A percentile compares a stretch with the other conserved stretches of the same genome.
These are phyloP conservation scores for Penicillium sp. DNA, from an alignment of 2,329 filamentous ascomycete species.

Conservation along the genomic window DNA sequence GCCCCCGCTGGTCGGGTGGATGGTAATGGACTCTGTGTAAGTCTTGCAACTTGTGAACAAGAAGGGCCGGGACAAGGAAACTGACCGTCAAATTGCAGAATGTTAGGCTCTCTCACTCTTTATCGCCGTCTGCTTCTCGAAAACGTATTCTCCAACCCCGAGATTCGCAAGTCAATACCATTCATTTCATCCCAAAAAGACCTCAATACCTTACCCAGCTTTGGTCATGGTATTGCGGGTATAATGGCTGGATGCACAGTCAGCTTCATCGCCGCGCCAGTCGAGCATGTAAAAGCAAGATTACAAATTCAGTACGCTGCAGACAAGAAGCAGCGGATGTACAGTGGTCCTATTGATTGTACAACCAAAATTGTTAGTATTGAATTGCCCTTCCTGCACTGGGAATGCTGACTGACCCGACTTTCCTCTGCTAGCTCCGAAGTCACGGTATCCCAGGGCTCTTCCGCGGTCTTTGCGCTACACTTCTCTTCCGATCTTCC, in stretches of 20 bases:
- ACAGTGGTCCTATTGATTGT: constrained; percentile 85
- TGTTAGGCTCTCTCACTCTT: constrained; percentile 87
- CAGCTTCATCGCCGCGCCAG: constrained; percentile 84
- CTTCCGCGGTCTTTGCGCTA: constrained; percentile 81
- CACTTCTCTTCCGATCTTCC: constrained; percentile 81
- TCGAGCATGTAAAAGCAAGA: constrained; percentile 92
- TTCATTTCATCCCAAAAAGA: constrained; percentile 32
- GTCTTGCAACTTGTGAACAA: constrained; percentile 13
- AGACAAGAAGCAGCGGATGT: constrained; percentile 70
- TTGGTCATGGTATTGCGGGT: constrained; percentile 85
- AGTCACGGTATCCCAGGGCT: constrained; percentile 73
- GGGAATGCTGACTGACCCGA: not conserved
- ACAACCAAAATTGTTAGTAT: constrained; percentile 54
- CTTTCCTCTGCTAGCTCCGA: constrained; percentile 30
- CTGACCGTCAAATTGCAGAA: constrained; percentile 39
- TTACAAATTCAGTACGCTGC: constrained; percentile 91
- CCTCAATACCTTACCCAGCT: constrained; percentile 58
- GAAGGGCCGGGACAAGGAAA: not conserved
- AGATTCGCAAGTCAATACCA: constrained; percentile 34
- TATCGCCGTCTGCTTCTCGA: constrained; percentile 82
- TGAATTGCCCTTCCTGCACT: not conserved
- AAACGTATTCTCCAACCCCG: constrained; percentile 64
- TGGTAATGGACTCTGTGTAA: constrained; percentile 85
- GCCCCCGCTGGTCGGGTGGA: constrained; percentile 91
- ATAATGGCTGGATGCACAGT: constrained; percentile 85